Percentiles rank a stretch among this genome's conserved stretches.
phyloP scores from a whole-genome alignment of 2,329 filamentous ascomycete species.

The Fusarium penzigii region DNA sequence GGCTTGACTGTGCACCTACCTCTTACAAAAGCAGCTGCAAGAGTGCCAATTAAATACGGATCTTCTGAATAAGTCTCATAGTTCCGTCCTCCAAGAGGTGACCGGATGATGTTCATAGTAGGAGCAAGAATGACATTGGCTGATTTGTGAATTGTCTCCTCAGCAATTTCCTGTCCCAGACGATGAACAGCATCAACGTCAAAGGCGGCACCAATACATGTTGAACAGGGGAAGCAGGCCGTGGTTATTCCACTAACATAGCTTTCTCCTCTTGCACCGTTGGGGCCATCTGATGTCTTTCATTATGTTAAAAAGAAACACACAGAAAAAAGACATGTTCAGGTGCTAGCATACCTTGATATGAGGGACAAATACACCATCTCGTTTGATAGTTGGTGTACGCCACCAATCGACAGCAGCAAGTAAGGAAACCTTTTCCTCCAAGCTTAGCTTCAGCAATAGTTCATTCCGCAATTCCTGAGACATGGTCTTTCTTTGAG shows the following conservation, averaged over 20 bases:
- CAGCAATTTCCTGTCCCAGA: no score
- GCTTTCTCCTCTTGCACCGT: conserved; percentile 28
- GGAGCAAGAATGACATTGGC: conserved; percentile 2
- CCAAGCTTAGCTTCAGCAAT: neutral
- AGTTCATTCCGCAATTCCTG: neutral
- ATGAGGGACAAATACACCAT: conserved; percentile 6
- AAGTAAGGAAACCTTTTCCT: conserved; percentile 5
- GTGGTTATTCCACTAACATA: conserved; percentile 24
- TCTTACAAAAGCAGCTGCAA: conserved; percentile 21
- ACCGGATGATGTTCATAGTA: conserved; percentile 5
- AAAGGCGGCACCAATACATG: conserved; percentile 59
- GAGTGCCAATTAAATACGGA: conserved; percentile 38
- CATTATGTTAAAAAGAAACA: neutral
- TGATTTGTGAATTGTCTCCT: no score
- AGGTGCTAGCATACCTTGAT: conserved; percentile 7
- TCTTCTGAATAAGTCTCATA: conserved; percentile 43
- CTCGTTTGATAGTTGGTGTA: conserved; percentile 6
- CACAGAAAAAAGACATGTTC: neutral
- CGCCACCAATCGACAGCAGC: conserved; percentile 10
- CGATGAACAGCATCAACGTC: conserved; percentile 34
- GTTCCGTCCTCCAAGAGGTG: conserved; percentile 40
- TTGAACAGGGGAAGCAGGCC: conserved; percentile 28
- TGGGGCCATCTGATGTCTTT: conserved; percentile 27
- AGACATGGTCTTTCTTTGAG: neutral
- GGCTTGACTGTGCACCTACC: conserved; percentile 12